Percentiles rank a stretch among this genome's conserved stretches.
Evolutionary conservation across 805 yeast genomes (phyloP).

Genomic region (Jamesozyma lodderae): DNA sequence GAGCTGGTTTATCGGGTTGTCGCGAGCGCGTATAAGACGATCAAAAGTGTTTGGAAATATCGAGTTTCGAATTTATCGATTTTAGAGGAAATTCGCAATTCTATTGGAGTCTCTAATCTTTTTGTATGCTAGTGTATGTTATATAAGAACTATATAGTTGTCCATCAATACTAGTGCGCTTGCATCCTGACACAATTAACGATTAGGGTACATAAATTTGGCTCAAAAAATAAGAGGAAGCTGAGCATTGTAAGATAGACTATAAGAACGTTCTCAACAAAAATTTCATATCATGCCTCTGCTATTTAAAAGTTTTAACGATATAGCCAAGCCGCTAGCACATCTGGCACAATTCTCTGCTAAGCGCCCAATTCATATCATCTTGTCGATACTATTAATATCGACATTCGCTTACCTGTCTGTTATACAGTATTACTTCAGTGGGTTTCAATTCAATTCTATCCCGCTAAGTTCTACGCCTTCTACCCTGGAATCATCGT

Average conservation of each 20-base stretch:
- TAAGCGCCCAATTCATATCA: constrained; percentile 77
- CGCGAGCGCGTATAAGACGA: no score
- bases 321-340: constrained; percentile 36
- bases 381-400: constrained; percentile 58
- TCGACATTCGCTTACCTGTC: constrained; percentile 78
- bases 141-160: neutral
- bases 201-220: no score
- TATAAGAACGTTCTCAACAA: neutral
- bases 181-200: no score
- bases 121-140: neutral
- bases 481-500: constrained; percentile 2
- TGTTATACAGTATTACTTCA: constrained; percentile 56
- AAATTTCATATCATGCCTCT: constrained; percentile 31
- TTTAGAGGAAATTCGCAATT: no score
- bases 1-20: no score
- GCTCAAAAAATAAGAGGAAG: no score
- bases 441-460: constrained; percentile 30
- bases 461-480: neutral
- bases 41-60: no score
- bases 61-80: no score
- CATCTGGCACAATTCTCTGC: constrained; percentile 50
- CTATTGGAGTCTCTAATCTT: neutral
- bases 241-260: neutral
- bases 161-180: neutral
- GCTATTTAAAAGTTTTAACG: constrained; percentile 26